A percentile compares a stretch with the other conserved stretches of the same genome.
These are phyloP conservation scores for Sarocladium brachiariae DNA, from an alignment of 2,329 filamentous ascomycete genomes.

Conservation along the genomic window DNA sequence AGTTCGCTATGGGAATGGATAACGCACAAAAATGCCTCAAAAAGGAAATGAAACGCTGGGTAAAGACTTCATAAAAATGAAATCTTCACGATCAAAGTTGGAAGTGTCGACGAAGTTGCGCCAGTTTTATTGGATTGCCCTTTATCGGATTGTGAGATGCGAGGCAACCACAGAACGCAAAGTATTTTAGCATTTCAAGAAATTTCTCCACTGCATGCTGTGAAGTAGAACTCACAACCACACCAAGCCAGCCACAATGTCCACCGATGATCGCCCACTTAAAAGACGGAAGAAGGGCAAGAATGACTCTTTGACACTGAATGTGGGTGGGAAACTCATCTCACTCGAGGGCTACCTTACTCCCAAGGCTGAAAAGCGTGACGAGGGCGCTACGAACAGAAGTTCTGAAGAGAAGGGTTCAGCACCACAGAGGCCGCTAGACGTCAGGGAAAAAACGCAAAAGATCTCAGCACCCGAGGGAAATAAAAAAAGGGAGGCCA, in stretches of 20 bases:
- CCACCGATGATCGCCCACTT: conserved; percentile 21
- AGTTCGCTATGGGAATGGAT: too few relatives aligned
- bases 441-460: not conserved
- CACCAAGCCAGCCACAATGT: conserved; percentile 16
- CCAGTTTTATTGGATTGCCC: too few relatives aligned
- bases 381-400: not conserved
- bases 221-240: not conserved
- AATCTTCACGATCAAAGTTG: too few relatives aligned
- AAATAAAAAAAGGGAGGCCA: not conserved
- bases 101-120: too few relatives aligned
- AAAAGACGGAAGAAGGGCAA: conserved; percentile 32
- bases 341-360: conserved; percentile 43
- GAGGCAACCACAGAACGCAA: too few relatives aligned
- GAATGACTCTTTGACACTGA: conserved; percentile 30
- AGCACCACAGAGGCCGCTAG: conserved; percentile 6
- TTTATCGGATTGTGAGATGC: too few relatives aligned
- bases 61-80: too few relatives aligned
- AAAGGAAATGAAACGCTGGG: not conserved
- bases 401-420: not conserved
- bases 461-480: not conserved
- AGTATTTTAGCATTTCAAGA: not conserved
- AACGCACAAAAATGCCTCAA: not conserved
- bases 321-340: conserved; percentile 41
- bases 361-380: conserved; percentile 14
- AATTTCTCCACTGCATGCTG: not conserved